phyloP scores from a whole-genome alignment of 2,329 filamentous ascomycete species.

The Colletotrichum echinochloae region DNA sequence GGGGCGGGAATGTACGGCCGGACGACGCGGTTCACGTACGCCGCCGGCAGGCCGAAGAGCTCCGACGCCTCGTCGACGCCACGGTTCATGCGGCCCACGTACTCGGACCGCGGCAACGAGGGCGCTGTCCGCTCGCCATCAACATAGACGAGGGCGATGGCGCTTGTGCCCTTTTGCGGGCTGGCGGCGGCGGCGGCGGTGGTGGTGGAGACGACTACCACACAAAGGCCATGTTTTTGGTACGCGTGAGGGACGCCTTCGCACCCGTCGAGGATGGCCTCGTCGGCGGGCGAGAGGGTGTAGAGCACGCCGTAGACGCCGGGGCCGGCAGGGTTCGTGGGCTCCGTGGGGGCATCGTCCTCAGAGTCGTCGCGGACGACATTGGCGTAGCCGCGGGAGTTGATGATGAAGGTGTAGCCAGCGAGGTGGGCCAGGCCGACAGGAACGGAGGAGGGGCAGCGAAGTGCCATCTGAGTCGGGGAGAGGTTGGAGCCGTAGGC shows the following conservation, averaged over 20 bases:
- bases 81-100: constrained; percentile 72
- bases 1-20: constrained; percentile 54
- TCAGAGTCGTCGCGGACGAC: constrained; percentile 57
- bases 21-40: constrained; percentile 67
- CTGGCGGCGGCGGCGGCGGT: constrained; percentile 1
- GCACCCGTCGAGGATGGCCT: constrained; percentile 63
- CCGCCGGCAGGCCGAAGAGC: constrained; percentile 64
- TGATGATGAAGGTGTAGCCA: constrained; percentile 75
- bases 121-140: constrained; percentile 57
- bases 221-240: constrained; percentile 62
- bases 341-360: background rate
- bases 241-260: constrained; percentile 76
- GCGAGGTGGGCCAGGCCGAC: constrained; percentile 68
- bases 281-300: constrained; percentile 61
- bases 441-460: constrained; percentile 69
- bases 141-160: constrained; percentile 69
- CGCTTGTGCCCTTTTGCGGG: background rate
- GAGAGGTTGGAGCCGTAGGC: constrained; percentile 80
- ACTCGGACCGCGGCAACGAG: constrained; percentile 65
- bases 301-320: constrained; percentile 71
- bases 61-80: constrained; percentile 70
- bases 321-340: constrained; percentile 39
- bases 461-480: constrained; percentile 70
- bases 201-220: constrained; percentile 50
- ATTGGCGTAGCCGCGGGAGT: constrained; percentile 75